Evolutionary conservation across 2,329 filamentous ascomycete species (phyloP), one percentile per base, ranked within the genome.

Genomic region (Trichoderma atrobrunneum): DNA sequence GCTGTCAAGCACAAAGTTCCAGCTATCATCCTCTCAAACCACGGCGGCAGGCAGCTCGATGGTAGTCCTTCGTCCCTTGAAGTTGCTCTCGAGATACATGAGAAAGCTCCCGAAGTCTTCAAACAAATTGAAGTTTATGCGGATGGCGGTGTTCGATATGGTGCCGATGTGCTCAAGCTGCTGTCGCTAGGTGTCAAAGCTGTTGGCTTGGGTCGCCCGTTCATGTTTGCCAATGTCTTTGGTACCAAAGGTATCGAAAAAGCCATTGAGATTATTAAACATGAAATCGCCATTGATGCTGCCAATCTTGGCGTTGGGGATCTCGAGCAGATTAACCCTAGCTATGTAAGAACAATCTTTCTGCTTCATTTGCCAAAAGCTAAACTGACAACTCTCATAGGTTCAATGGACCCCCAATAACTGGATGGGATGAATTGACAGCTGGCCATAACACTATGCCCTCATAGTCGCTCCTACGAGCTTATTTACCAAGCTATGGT

Each of bases 151-250:
- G 76, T 85, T 24, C 81, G 84, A 60, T 83, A 83, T 70, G 84
- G 83, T 12, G 79, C 79, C 11, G 84, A 85, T 61, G 80, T 79
- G 14, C 76, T 85, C n/a, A 82, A 83, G 74, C 79, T 84, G 11
- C 78, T 85, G n/a, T 79, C 82, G 3, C 80, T 84, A 16, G 83
- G 84, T 11, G 84, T 84, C 69, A 81, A 80, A 74, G 82, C 82
- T 14, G 83, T 85, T 7, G 81, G 86, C 16, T 73, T 89, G 0
- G 87, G 86, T 18, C 78, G 87, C 0, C 83, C 85, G 11, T 84
- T 85, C 73, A 87, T 88, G 85, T 88, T 82, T 76, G 80, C 85
- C 73, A 88, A 88, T 78, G 77, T 86, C 60, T 88, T 83, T 73
- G 87, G 87, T 7, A 78, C 80, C 61, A 82, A 83, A 8, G 87